Evolutionary conservation across 345 rosid genomes (phyloP).

Genomic region (Eucalyptus melliodora): DNA sequence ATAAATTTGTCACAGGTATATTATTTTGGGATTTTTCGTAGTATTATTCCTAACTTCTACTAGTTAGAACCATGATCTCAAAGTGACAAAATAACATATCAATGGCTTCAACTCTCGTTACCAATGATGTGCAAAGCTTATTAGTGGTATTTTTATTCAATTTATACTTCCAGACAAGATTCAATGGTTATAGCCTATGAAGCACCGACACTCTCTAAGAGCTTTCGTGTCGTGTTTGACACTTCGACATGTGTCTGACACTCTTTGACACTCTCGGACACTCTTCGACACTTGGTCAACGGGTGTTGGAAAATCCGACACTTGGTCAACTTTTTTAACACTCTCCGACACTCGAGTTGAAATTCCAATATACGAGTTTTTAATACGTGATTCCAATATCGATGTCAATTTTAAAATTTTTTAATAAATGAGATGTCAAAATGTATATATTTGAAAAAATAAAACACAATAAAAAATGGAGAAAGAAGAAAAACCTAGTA

Average conservation of each 20-base stretch:
- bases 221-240: fast-evolving
- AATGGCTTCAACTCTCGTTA: not conserved
- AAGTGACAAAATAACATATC: not conserved
- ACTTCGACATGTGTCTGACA: fast-evolving
- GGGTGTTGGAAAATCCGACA: fast-evolving
- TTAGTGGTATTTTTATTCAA: not conserved
- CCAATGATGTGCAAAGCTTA: not conserved
- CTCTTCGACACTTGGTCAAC: fast-evolving
- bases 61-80: not conserved
- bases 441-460: too few species aligned
- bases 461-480: too few species aligned
- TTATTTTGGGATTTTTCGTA: fast-evolving
- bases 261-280: too few species aligned
- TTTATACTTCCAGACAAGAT: not conserved
- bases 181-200: not conserved
- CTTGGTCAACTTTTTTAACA: fast-evolving
- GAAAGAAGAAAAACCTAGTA: too few species aligned
- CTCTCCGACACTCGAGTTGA: fast-evolving
- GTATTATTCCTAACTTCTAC: too few species aligned
- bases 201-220: too few species aligned
- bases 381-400: fast-evolving
- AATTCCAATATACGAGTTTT: too few species aligned
- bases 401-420: too few species aligned
- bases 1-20: too few species aligned
- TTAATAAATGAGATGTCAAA: too few species aligned